Evolutionary conservation across 2,329 filamentous ascomycete species (phyloP).

Genomic region (Monilinia aucupariae): DNA sequence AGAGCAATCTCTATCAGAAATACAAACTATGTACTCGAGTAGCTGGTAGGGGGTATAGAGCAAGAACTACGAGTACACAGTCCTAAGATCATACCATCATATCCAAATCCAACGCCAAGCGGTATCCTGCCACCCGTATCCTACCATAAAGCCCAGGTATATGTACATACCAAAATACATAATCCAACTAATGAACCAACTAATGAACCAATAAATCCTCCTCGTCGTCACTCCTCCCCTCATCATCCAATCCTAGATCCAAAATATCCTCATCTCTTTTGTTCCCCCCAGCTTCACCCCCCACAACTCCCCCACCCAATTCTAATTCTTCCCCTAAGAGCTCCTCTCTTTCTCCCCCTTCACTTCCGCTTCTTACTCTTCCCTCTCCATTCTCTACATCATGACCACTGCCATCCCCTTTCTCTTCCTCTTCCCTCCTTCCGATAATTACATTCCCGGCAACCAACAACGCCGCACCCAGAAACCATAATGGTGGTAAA

Average conservation of each 20-base stretch:
- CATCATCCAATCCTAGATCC: constrained; percentile 24
- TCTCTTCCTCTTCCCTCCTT: constrained; percentile 52
- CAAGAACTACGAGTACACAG: no score
- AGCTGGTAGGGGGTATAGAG: neutral
- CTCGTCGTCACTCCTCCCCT: constrained; percentile 16
- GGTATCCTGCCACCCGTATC: neutral
- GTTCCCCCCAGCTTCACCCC: constrained; percentile 14
- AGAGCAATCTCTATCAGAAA: neutral
- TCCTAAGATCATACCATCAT: neutral
- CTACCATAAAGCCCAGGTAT: neutral
- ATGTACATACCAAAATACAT: constrained; percentile 1
- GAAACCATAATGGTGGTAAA: constrained; percentile 70
- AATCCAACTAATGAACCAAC: constrained; percentile 2
- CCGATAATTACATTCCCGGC: constrained; percentile 76
- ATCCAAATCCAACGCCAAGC: constrained; percentile 5
- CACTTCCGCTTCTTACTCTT: constrained; percentile 10
- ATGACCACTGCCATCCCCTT: constrained; percentile 18
- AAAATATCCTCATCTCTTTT: constrained; percentile 29
- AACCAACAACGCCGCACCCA: constrained; percentile 65
- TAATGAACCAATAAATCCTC: constrained; percentile 12
- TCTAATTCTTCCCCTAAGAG: constrained; percentile 22
- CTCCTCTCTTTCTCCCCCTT: constrained; percentile 17
- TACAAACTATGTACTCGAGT: no score
- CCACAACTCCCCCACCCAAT: constrained; percentile 19
- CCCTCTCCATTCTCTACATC: constrained; percentile 20